phyloP scores from a whole-genome alignment of 441 rosid species.

The Erodium moschatum region DNA sequence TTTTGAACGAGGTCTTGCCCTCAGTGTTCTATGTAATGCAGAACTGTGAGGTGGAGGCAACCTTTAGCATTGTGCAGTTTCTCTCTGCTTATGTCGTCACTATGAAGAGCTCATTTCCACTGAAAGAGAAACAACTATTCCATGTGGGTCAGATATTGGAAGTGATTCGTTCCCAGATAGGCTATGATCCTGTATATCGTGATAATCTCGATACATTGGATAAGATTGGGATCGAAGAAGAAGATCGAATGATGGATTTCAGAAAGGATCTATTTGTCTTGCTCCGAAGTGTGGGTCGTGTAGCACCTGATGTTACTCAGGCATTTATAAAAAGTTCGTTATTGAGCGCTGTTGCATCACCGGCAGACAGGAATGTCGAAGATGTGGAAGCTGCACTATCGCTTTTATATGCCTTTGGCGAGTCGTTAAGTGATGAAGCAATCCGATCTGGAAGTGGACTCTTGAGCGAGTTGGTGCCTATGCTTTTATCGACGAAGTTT shows the following conservation, averaged over 20 bases:
- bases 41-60: slow-evolving; percentile 60
- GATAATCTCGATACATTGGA: slow-evolving; percentile 60
- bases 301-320: slow-evolving; percentile 77
- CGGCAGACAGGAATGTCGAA: slow-evolving; percentile 66
- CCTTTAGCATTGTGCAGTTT: slow-evolving; percentile 63
- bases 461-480: slow-evolving; percentile 58
- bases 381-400: slow-evolving; percentile 94
- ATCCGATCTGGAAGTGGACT: slow-evolving; percentile 58
- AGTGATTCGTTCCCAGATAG: slow-evolving; percentile 64
- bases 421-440: slow-evolving; percentile 66
- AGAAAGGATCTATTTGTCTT: slow-evolving; percentile 78
- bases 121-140: slow-evolving; percentile 39
- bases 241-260: slow-evolving; percentile 70
- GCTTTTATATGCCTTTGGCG: slow-evolving; percentile 80
- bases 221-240: slow-evolving; percentile 84
- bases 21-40: slow-evolving; percentile 64
- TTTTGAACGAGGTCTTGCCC: slow-evolving; percentile 81
- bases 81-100: slow-evolving; percentile 69
- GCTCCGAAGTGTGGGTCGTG: slow-evolving; percentile 73
- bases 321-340: slow-evolving; percentile 64
- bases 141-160: slow-evolving; percentile 67
- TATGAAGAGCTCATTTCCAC: slow-evolving; percentile 41
- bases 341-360: slow-evolving; percentile 47
- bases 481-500: slow-evolving; percentile 64
- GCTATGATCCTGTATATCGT: slow-evolving; percentile 61